A percentile compares a stretch with the other conserved stretches of the same genome.
These are phyloP conservation scores for Colletotrichum lentis DNA, from an alignment of 2,329 filamentous ascomycete genomes.

Conservation along the genomic window DNA sequence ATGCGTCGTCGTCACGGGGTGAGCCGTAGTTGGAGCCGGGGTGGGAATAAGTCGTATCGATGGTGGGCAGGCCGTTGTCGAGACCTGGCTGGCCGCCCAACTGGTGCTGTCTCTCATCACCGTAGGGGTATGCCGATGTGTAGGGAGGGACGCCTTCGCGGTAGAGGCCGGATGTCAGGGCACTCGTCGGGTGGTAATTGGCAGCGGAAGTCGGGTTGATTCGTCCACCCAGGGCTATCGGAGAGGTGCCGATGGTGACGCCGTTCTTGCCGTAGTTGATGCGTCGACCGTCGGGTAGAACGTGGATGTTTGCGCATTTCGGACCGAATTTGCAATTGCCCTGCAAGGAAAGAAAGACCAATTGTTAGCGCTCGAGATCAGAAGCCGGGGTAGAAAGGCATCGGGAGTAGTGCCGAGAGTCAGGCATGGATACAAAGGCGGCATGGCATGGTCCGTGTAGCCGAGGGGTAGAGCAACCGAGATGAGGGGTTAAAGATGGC, in stretches of 20 bases:
- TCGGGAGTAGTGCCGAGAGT: constrained; percentile 17
- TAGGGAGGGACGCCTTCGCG: constrained; percentile 52
- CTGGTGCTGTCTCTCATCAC: constrained; percentile 54
- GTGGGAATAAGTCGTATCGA: constrained; percentile 66
- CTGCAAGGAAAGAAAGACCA: constrained; percentile 54
- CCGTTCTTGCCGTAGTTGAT: constrained; percentile 81
- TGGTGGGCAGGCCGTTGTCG: constrained; percentile 64
- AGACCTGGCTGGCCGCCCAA: constrained; percentile 60
- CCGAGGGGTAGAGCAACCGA: constrained; percentile 30
- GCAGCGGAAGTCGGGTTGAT: constrained; percentile 66
- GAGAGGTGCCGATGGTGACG: constrained; percentile 68
- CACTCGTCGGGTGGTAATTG: constrained; percentile 69
- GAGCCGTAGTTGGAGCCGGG: constrained; percentile 77
- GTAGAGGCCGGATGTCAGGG: constrained; percentile 68
- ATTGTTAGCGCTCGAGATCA: constrained; percentile 16
- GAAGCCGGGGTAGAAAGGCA: constrained; percentile 16
- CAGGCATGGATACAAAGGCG: constrained; percentile 7
- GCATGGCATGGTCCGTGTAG: constrained; percentile 27
- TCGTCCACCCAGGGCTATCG: constrained; percentile 70
- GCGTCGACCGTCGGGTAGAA: constrained; percentile 89
- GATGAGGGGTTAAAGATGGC: constrained; percentile 34
- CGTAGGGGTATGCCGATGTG: constrained; percentile 50
- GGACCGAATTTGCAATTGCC: constrained; percentile 99
- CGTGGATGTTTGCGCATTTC: constrained; percentile 96
- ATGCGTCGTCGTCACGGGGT: constrained; percentile 72